These are phyloP conservation scores for Metschnikowia rubicola DNA, from an alignment of 805 yeast genomes.

Conservation along the genomic window DNA sequence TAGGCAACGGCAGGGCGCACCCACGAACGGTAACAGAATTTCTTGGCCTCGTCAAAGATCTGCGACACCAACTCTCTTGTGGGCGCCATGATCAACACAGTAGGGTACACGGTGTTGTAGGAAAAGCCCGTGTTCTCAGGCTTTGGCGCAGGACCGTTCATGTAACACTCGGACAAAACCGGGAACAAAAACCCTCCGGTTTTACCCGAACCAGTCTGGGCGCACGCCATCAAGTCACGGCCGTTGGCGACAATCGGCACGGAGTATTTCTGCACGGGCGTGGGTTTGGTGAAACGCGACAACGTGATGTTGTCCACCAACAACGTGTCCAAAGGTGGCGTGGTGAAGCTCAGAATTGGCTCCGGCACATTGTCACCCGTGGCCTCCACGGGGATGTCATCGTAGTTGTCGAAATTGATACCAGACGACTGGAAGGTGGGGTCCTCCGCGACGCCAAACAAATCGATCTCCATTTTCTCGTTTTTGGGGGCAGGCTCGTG, in stretches of 20 bases:
- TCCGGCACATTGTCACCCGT: slow-evolving; percentile 94
- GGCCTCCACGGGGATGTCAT: slow-evolving; percentile 98
- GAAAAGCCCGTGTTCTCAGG: slow-evolving; percentile 51
- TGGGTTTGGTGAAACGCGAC: slow-evolving; percentile 92
- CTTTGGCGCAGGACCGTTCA: slow-evolving; percentile 75
- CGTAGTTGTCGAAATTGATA: slow-evolving; percentile 97
- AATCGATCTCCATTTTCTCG: slow-evolving; percentile 66
- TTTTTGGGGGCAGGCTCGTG: slow-evolving; percentile 80
- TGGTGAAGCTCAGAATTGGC: slow-evolving; percentile 78
- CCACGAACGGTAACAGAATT: slow-evolving; percentile 97
- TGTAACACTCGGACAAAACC: slow-evolving; percentile 85
- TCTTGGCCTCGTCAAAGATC: slow-evolving; percentile 92
- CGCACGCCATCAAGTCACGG: slow-evolving; percentile 95
- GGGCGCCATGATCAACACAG: slow-evolving; percentile 94
- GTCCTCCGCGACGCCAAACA: slow-evolving; percentile 80
- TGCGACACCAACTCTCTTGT: slow-evolving; percentile 98
- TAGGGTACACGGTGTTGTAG: slow-evolving; percentile 84
- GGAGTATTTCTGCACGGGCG: slow-evolving; percentile 94
- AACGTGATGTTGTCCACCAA: slow-evolving; percentile 81
- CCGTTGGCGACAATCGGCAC: slow-evolving; percentile 86
- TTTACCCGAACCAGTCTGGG: slow-evolving; percentile 99
- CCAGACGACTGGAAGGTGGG: slow-evolving; percentile 85
- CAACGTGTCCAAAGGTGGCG: slow-evolving; percentile 87
- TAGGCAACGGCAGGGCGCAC: slow-evolving; percentile 93
- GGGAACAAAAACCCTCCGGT: slow-evolving; percentile 99